phyloP scores from a whole-genome alignment of 305 asterid species.

The Fraxinus ornus region DNA sequence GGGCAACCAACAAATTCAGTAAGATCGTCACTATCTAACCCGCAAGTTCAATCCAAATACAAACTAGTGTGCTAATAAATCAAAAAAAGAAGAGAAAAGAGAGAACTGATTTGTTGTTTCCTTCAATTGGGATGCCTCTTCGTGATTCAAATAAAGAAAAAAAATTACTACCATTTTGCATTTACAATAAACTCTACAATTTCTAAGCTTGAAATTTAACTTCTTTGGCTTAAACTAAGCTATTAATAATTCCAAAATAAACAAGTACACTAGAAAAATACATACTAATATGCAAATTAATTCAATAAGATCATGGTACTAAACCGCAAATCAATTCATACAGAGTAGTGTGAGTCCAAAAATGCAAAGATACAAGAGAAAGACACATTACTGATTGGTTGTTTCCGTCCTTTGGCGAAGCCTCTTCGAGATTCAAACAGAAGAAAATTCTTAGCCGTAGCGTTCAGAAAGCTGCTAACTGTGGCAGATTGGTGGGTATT shows the following conservation, averaged over 20 bases:
- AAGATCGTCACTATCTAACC: neutral
- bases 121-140: neutral
- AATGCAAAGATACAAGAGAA: neutral
- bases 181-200: neutral
- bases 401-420: slow-evolving; percentile 77
- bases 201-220: neutral
- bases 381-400: slow-evolving; percentile 40
- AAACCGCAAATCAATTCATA: neutral
- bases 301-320: neutral
- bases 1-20: neutral
- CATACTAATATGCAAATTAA: neutral
- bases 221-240: neutral
- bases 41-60: neutral
- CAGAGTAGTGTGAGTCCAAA: neutral
- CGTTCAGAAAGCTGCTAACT: slow-evolving; percentile 24
- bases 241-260: neutral
- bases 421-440: slow-evolving; percentile 48
- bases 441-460: slow-evolving; percentile 23
- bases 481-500: slow-evolving; percentile 28
- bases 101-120: neutral
- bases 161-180: neutral
- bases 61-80: neutral
- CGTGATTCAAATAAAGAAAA: neutral
- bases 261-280: neutral
- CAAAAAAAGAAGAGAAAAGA: neutral